Percentiles rank a stretch among this genome's conserved stretches.
These are phyloP conservation scores for Eucalyptus brandiana DNA, from an alignment of 345 rosid species.

Conservation along the genomic window DNA sequence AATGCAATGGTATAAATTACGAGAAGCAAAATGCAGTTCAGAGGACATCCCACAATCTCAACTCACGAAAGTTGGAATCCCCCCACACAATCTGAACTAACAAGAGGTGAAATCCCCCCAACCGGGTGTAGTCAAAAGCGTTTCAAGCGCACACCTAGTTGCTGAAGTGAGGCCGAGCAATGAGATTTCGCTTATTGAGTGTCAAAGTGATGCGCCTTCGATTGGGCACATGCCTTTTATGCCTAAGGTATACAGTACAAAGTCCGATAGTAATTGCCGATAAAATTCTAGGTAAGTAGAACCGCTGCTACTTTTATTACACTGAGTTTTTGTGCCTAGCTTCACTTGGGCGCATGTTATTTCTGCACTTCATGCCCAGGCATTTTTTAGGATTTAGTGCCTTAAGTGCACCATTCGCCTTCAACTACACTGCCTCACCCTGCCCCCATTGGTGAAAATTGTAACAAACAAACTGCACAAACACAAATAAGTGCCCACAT, in stretches of 20 bases:
- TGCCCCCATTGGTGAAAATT: not conserved
- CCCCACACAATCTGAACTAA: not conserved
- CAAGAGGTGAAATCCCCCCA: not conserved
- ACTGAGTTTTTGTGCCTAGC: not conserved
- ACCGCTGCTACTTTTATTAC: not conserved
- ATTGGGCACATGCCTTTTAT: accelerated
- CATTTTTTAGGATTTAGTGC: not conserved
- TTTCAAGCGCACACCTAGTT: not conserved
- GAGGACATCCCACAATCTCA: not conserved
- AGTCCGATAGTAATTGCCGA: not conserved
- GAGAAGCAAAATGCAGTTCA: not conserved
- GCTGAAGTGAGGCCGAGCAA: not conserved
- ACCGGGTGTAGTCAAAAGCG: not conserved
- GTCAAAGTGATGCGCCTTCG: not conserved
- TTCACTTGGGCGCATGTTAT: not conserved
- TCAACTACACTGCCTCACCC: not conserved
- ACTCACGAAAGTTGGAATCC: not conserved
- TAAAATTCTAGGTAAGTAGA: not conserved
- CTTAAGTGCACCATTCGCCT: not conserved
- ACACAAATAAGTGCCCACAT: not conserved
- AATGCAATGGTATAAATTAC: not conserved
- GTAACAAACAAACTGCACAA: not conserved
- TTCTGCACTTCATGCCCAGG: not conserved
- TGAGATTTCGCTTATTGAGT: not conserved
- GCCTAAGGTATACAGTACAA: not conserved